These are phyloP conservation scores for Pestalotiopsis sp. DNA, from an alignment of 2,329 filamentous ascomycete species.

Conservation along the genomic window DNA sequence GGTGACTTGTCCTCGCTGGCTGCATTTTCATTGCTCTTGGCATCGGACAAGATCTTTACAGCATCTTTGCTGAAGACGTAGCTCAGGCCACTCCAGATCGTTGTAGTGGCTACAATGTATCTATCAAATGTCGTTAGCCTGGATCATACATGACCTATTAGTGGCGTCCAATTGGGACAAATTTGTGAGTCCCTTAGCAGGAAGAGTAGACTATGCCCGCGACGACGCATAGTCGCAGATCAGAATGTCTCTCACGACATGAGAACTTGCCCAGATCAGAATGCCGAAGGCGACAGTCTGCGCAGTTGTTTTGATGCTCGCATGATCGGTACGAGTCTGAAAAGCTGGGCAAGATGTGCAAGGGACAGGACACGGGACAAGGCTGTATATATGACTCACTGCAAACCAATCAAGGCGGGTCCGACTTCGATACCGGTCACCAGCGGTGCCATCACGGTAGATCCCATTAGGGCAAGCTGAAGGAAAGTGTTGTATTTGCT, in stretches of 20 bases:
- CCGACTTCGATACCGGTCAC: conserved; percentile 58
- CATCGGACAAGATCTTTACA: conserved; percentile 74
- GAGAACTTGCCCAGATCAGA: not conserved
- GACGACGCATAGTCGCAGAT: not conserved
- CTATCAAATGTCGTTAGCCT: conserved; percentile 48
- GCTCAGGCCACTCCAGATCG: conserved; percentile 89
- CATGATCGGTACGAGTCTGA: not conserved
- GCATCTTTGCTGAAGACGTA: conserved; percentile 91
- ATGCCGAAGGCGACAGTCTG: not conserved
- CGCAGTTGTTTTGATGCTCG: not conserved
- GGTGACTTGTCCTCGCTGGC: not conserved
- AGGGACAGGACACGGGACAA: conserved; percentile 12
- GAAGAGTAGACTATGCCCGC: not conserved
- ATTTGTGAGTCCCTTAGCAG: not conserved
- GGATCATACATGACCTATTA: not conserved
- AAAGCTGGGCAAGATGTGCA: not conserved
- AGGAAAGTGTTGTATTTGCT: conserved; percentile 94
- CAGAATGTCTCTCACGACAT: not conserved
- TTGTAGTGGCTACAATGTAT: conserved; percentile 85
- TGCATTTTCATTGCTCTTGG: conserved; percentile 24
- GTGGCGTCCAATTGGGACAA: not conserved
- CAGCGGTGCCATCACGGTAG: conserved; percentile 80
- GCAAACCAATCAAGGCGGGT: conserved; percentile 60
- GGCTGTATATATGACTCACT: conserved; percentile 50
- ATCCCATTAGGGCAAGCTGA: conserved; percentile 84